Evolutionary conservation across 495 filamentous ascomycete species (phyloP), one percentile per base, ranked within the genome.

Genomic region (Apiosordaria backusii): DNA sequence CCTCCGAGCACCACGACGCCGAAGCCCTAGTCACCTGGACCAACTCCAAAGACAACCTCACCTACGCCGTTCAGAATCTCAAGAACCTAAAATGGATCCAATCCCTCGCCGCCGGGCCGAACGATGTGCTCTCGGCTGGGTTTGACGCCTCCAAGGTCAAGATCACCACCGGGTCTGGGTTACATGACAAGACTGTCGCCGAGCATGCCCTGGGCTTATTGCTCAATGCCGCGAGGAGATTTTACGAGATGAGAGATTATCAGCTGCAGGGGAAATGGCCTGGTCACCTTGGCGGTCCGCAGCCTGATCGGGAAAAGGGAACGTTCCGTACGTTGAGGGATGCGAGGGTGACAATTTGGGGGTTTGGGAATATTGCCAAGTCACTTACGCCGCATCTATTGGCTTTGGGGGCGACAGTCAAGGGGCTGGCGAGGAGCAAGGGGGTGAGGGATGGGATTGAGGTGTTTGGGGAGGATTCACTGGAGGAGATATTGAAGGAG

Each of bases 311-410:
- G 1, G 75, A 76, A 13, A 66, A 68, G 50, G 81, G 74, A 24
- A 65, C 68, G 22, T 88, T 88, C 74, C 82, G 80, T 16, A 86
- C 84, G 2, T 74, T 88, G 68, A 78, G 82, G 50, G 82, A 81
- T 58, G 84, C 85, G 18, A 70, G 74, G 23, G 73, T 83, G 2
- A 53, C 74, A 21, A 88, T 97, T 69, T 83, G 95, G 69, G 92
- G 92, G 1, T 93, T 93, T 85, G 92, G 92, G 26, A 92, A 92
- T 45, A 96, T 96, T 62, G 91, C 90, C 55, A 76, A 88, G 80
- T 88, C 91, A 69, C 82, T 97, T 67, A 87, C 87, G 65, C 86
- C 83, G 71, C 86, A 89, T 58, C 87, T 92, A 1, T 78, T 81
- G 55, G 89, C 84, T 4, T 81, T 79, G 57, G 83, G 82, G 50